A percentile compares a stretch with the other conserved stretches of the same genome.
Evolutionary conservation across 2,329 filamentous ascomycete genomes (phyloP).

Genomic region (Pseudogymnoascus sp.): DNA sequence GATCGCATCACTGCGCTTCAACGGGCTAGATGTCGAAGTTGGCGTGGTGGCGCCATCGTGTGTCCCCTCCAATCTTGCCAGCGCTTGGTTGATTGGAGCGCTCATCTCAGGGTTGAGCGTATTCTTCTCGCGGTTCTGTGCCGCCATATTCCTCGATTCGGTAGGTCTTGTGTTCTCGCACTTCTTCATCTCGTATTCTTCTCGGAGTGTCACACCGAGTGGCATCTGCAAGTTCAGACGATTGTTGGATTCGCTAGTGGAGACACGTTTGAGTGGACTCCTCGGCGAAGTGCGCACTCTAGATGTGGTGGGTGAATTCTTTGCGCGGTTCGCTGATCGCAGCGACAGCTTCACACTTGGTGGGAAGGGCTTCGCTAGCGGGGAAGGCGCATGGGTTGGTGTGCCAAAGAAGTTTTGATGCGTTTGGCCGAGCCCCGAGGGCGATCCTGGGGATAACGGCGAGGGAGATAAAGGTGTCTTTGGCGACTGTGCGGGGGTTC

Average conservation of each 20-base stretch:
- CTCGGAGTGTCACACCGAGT: not conserved
- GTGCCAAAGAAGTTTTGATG: constrained; percentile 15
- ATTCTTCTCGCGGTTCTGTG: constrained; percentile 43
- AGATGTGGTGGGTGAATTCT: constrained; percentile 48
- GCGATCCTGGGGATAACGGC: constrained; percentile 41
- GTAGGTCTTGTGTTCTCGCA: constrained; percentile 29
- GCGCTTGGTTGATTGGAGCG: constrained; percentile 43
- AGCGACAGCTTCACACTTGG: constrained; percentile 61
- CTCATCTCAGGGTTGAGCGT: constrained; percentile 45
- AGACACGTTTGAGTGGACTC: constrained; percentile 72
- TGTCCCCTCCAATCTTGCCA: constrained; percentile 41
- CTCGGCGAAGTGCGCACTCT: constrained; percentile 66
- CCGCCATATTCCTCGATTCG: constrained; percentile 41
- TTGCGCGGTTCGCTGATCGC: constrained; percentile 54
- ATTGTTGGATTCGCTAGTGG: constrained; percentile 44
- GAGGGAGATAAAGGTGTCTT: constrained; percentile 54
- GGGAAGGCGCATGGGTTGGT: constrained; percentile 39
- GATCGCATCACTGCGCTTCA: constrained; percentile 85
- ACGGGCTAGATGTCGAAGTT: constrained; percentile 64
- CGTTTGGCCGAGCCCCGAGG: constrained; percentile 37
- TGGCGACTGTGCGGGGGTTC: constrained; percentile 36
- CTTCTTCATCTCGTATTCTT: constrained; percentile 6
- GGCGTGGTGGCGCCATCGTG: constrained; percentile 36
- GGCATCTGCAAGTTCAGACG: constrained; percentile 30
- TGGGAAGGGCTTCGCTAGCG: constrained; percentile 57